Evolutionary conservation across 106 monocot genomes (phyloP).

Genomic region (Dendrobium chrysotoxum): DNA sequence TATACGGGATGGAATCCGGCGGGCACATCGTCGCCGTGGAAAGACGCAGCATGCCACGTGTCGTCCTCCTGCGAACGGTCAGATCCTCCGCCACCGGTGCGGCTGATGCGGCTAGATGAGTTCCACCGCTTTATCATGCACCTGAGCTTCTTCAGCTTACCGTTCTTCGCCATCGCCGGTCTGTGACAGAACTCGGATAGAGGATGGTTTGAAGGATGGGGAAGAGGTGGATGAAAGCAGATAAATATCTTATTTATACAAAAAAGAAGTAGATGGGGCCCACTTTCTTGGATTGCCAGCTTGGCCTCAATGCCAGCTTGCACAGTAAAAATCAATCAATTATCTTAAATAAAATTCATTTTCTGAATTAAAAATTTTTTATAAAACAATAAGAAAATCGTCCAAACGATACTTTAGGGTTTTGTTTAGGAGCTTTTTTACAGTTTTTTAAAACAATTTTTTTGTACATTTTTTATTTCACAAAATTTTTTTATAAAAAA

Average conservation of each 20-base stretch:
- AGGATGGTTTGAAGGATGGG: not conserved
- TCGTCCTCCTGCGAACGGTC: slow-evolving; percentile 6
- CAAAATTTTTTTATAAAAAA: too few species aligned
- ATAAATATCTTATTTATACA: not conserved
- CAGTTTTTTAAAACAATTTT: too few species aligned
- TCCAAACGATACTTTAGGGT: too few species aligned
- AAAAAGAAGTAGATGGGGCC: not conserved
- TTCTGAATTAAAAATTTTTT: too few species aligned
- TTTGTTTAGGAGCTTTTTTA: too few species aligned
- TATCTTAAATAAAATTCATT: too few species aligned
- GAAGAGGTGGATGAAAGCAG: not conserved
- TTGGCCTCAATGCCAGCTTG: not conserved
- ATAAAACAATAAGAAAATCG: too few species aligned
- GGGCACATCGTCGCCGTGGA: slow-evolving; percentile 36
- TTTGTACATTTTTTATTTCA: too few species aligned
- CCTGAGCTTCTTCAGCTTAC: slow-evolving; percentile 63
- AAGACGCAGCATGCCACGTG: slow-evolving; percentile 15
- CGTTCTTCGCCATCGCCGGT: slow-evolving; percentile 10
- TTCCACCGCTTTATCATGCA: slow-evolving; percentile 75
- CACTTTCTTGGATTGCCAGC: not conserved
- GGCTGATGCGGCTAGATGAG: slow-evolving; percentile 24
- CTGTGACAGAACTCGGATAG: not conserved
- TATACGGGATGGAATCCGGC: slow-evolving; percentile 46
- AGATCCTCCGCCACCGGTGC: slow-evolving; percentile 5
- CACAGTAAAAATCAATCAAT: not conserved